Conservation (phyloP, 31 red algal species). For the Asparagopsis taxiformis region DNA sequence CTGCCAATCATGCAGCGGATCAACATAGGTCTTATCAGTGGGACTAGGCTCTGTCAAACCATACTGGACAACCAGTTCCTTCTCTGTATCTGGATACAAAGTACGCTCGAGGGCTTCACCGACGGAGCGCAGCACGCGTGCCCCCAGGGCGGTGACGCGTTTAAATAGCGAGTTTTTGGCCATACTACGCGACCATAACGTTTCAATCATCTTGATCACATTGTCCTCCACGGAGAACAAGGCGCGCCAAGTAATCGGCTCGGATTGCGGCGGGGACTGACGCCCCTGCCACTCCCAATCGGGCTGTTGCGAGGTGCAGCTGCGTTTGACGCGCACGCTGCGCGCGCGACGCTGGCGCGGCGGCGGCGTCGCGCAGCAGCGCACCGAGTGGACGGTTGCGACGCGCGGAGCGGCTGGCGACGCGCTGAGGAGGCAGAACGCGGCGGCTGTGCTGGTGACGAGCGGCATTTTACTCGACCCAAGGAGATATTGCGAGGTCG, state of each 20-base stretch:
- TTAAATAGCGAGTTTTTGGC: slow-evolving; percentile 9
- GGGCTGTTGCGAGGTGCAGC: background rate
- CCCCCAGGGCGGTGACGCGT: slow-evolving; percentile 27
- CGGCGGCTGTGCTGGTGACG: no score
- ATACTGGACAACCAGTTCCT: slow-evolving; percentile 46
- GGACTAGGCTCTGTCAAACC: slow-evolving; percentile 27
- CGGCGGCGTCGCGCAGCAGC: background rate
- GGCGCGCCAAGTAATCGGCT: background rate
- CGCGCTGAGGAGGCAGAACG: no score
- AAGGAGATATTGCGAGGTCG: no score
- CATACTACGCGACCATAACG: background rate
- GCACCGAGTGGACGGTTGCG: no score
- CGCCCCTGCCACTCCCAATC: background rate
- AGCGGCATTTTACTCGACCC: no score
- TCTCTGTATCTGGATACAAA: slow-evolving; percentile 28
- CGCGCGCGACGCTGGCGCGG: background rate
- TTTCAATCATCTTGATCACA: background rate
- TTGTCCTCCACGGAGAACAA: slow-evolving; percentile 7
- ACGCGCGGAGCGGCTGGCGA: no score
- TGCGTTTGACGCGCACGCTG: background rate
- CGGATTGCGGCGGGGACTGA: background rate
- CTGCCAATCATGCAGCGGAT: slow-evolving; percentile 44
- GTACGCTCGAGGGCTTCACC: slow-evolving; percentile 20
- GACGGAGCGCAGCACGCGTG: slow-evolving; percentile 21
- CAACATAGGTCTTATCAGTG: slow-evolving; percentile 37